Evolutionary conservation across 768 basidiomycete genomes (phyloP).

Genomic region (Boletus vermiculosoides): DNA sequence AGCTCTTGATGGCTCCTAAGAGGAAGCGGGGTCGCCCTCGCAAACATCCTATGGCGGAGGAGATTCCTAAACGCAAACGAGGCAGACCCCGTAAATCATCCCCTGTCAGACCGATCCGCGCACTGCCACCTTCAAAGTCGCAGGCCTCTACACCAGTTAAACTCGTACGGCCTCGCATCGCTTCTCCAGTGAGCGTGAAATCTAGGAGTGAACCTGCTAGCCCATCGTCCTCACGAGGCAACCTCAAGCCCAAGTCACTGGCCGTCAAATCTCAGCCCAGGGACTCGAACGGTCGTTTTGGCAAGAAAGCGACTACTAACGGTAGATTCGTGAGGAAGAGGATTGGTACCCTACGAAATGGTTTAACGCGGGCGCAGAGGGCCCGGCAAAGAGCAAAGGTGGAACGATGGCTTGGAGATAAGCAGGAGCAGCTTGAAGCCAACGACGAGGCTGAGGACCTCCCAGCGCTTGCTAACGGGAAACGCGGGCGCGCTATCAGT

Average conservation of each 20-base stretch:
- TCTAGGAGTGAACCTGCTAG: slow-evolving; percentile 23
- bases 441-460: slow-evolving; percentile 12
- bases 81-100: slow-evolving; percentile 36
- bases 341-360: slow-evolving; percentile 19
- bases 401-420: slow-evolving; percentile 36
- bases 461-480: slow-evolving; percentile 17
- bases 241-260: slow-evolving; percentile 41
- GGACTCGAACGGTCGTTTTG: slow-evolving; percentile 64
- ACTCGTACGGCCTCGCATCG: slow-evolving; percentile 8
- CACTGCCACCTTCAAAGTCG: slow-evolving; percentile 12
- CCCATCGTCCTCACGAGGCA: slow-evolving; percentile 25
- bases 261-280: slow-evolving; percentile 56
- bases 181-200: slow-evolving; percentile 22
- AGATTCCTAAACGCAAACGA: slow-evolving; percentile 34
- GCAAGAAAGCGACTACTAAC: slow-evolving; percentile 54
- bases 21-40: slow-evolving; percentile 37
- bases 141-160: slow-evolving; percentile 11
- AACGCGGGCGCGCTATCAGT: slow-evolving; percentile 22
- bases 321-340: slow-evolving; percentile 43
- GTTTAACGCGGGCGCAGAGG: slow-evolving; percentile 40
- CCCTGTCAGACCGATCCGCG: slow-evolving; percentile 8
- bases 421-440: slow-evolving; percentile 19
- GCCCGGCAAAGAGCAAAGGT: slow-evolving; percentile 43
- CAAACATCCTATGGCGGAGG: slow-evolving; percentile 33
- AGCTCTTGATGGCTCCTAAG: slow-evolving; percentile 31